Evolutionary conservation across 2,329 filamentous ascomycete species (phyloP).

Genomic region (Talaromyces piceae): DNA sequence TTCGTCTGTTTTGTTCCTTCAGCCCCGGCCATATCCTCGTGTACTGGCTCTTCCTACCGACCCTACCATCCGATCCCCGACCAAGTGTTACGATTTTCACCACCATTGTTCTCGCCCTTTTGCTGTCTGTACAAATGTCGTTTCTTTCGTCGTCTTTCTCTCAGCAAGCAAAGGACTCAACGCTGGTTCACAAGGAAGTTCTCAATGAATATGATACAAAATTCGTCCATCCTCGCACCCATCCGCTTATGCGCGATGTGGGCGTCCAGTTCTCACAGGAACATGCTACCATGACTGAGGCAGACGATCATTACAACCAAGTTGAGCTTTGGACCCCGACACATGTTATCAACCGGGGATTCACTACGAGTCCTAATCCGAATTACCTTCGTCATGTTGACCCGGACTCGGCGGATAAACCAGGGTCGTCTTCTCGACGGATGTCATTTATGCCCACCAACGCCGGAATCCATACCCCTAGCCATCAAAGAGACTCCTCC

Average conservation of each 20-base stretch:
- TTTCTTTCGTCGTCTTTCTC: slow-evolving; percentile 66
- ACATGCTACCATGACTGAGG: slow-evolving; percentile 29
- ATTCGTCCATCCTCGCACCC: slow-evolving; percentile 84
- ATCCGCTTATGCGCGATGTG: slow-evolving; percentile 69
- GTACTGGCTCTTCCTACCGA: slow-evolving; percentile 80
- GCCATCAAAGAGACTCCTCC: slow-evolving; percentile 43
- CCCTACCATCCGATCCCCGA: slow-evolving; percentile 64
- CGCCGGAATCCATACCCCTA: slow-evolving; percentile 31
- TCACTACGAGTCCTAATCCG: slow-evolving; percentile 74
- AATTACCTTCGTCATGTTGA: slow-evolving; percentile 69
- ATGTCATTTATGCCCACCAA: slow-evolving; percentile 10
- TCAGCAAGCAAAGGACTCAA: slow-evolving; percentile 77
- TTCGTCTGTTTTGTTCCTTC: slow-evolving; percentile 82
- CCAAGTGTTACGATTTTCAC: slow-evolving; percentile 83
- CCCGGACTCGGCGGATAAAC: slow-evolving; percentile 48
- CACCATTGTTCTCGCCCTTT: slow-evolving; percentile 64
- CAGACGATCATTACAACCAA: slow-evolving; percentile 42
- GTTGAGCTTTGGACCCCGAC: slow-evolving; percentile 58
- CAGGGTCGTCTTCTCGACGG: slow-evolving; percentile 14
- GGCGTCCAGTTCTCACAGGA: slow-evolving; percentile 64
- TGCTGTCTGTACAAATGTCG: slow-evolving; percentile 71
- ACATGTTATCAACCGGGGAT: slow-evolving; percentile 63
- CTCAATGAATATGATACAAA: slow-evolving; percentile 94
- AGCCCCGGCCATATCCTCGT: slow-evolving; percentile 88
- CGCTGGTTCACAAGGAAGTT: slow-evolving; percentile 82